Evolutionary conservation across 2,329 filamentous ascomycete genomes (phyloP).

Genomic region (Exutisphaerella laricina): DNA sequence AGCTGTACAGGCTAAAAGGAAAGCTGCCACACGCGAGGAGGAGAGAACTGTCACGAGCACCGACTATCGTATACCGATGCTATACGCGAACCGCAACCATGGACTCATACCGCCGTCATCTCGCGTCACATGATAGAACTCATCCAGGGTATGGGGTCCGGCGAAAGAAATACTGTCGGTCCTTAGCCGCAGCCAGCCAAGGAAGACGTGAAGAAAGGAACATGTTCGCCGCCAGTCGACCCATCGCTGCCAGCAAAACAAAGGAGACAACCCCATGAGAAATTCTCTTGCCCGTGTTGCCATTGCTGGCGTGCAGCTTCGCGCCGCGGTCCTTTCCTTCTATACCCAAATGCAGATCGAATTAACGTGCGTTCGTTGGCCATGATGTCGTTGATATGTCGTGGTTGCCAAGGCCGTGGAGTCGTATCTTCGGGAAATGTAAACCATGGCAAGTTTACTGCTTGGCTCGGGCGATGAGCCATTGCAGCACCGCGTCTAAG

Average conservation of each 20-base stretch:
- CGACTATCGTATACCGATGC: constrained; percentile 10
- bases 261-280: constrained; percentile 8
- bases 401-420: constrained; percentile 19
- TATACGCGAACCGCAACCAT: constrained; percentile 5
- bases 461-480: constrained; percentile 85
- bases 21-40: constrained; percentile 2
- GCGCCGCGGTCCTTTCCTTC: constrained; percentile 21
- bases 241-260: constrained; percentile 2
- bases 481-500: constrained; percentile 91
- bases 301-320: constrained; percentile 36
- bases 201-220: constrained; percentile 4
- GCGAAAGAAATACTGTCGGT: constrained; percentile 1
- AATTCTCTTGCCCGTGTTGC: constrained; percentile 19
- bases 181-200: constrained; percentile 1
- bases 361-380: constrained; percentile 14
- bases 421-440: constrained; percentile 15
- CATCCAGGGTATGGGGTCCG: background rate
- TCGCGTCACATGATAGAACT: constrained; percentile 7
- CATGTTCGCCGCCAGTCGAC: background rate
- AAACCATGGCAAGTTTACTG: constrained; percentile 43
- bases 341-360: constrained; percentile 19
- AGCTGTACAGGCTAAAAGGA: constrained; percentile 2
- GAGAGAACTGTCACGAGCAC: background rate
- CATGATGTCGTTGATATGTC: constrained; percentile 15
- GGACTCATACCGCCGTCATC: constrained; percentile 6